Evolutionary conservation across 2,329 filamentous ascomycete genomes (phyloP).

Genomic region (Claviceps fusiformis): DNA sequence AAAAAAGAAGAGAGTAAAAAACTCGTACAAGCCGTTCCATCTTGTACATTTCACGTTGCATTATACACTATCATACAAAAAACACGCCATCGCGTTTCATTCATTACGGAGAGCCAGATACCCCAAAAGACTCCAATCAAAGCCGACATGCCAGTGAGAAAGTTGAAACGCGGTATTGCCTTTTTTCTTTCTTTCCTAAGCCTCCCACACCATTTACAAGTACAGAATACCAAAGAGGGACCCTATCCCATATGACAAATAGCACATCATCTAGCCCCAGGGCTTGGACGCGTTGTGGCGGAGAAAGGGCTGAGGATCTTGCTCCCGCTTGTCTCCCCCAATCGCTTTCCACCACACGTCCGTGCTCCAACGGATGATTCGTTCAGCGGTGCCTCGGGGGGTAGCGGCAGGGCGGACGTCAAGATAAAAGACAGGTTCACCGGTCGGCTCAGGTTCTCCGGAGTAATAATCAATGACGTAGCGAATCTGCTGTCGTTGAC

Average conservation of each 20-base stretch:
- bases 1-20: too few relatives aligned
- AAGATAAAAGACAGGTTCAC: conserved; percentile 89
- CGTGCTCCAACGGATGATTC: conserved; percentile 76
- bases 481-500: conserved; percentile 61
- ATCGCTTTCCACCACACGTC: conserved; percentile 89
- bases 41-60: neutral
- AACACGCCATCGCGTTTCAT: neutral
- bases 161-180: neutral
- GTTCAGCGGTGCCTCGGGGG: conserved; percentile 66
- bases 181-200: neutral
- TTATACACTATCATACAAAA: conserved; percentile 2
- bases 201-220: neutral
- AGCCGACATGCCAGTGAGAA: conserved; percentile 6
- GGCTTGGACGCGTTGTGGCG: conserved; percentile 12
- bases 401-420: conserved; percentile 86
- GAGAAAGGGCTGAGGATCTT: conserved; percentile 22
- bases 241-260: neutral
- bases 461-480: conserved; percentile 98
- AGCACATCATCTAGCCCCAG: conserved; percentile 4
- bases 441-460: conserved; percentile 65
- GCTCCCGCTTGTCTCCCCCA: conserved; percentile 51
- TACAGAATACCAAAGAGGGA: neutral
- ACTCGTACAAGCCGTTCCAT: neutral
- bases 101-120: conserved; percentile 11
- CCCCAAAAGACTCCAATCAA: neutral